Percentiles rank a stretch among this genome's conserved stretches.
phyloP scores from a whole-genome alignment of 2,329 filamentous ascomycete species.

The Penicillium rolfsii region DNA sequence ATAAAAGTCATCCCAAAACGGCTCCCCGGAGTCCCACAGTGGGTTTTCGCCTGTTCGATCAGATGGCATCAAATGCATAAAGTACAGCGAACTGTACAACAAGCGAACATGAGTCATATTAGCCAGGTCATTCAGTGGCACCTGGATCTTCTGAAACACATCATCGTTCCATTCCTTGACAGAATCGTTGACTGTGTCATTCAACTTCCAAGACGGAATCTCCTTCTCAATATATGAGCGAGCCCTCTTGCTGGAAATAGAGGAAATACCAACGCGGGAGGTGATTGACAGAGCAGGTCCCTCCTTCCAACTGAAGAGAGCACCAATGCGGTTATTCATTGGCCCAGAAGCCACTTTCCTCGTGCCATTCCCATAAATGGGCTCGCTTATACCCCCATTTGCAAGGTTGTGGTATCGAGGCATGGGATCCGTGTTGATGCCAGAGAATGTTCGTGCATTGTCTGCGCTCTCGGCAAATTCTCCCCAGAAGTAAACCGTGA shows the following conservation, averaged over 20 bases:
- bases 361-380: slow-evolving; percentile 54
- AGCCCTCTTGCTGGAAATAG: slow-evolving; percentile 66
- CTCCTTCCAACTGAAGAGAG: slow-evolving; percentile 62
- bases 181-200: slow-evolving; percentile 55
- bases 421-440: slow-evolving; percentile 41
- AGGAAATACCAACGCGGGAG: slow-evolving; percentile 68
- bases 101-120: slow-evolving; percentile 36
- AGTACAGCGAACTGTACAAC: slow-evolving; percentile 54
- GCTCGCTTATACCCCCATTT: slow-evolving; percentile 61
- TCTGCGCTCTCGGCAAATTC: slow-evolving; percentile 45
- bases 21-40: slow-evolving; percentile 64
- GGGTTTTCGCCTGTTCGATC: slow-evolving; percentile 74
- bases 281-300: slow-evolving; percentile 55
- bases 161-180: slow-evolving; percentile 63
- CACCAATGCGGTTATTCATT: slow-evolving; percentile 59
- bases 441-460: slow-evolving; percentile 44
- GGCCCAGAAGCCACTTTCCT: slow-evolving; percentile 60
- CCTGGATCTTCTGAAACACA: slow-evolving; percentile 51
- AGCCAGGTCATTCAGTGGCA: slow-evolving; percentile 38
- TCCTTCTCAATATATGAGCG: slow-evolving; percentile 67
- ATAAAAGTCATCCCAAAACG: slow-evolving; percentile 72
- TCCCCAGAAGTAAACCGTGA: slow-evolving; percentile 51
- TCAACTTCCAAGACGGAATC: slow-evolving; percentile 66
- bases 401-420: slow-evolving; percentile 55
- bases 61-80: slow-evolving; percentile 69